A percentile compares a stretch with the other conserved stretches of the same genome.
Evolutionary conservation across 2,329 filamentous ascomycete genomes (phyloP).

Genomic region (Eurotiales sp.): DNA sequence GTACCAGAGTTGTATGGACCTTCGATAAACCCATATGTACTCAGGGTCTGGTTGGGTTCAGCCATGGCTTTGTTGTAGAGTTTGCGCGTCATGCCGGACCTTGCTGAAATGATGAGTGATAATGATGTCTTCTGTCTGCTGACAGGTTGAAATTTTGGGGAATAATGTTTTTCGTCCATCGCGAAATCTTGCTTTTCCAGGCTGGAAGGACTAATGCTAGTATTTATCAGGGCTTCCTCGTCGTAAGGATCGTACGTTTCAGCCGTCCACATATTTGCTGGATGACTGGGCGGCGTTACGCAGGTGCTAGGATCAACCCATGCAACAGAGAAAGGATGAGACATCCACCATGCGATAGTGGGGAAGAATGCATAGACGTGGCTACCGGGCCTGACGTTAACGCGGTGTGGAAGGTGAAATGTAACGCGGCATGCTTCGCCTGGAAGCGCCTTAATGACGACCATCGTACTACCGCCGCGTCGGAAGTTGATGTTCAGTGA

Average conservation of each 20-base stretch:
- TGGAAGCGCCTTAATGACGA: slow-evolving; percentile 57
- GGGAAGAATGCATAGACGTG: slow-evolving; percentile 62
- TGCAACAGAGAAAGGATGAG: slow-evolving; percentile 47
- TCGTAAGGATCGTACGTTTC: slow-evolving; percentile 5
- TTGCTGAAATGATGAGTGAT: slow-evolving; percentile 56
- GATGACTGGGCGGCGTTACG: slow-evolving; percentile 22
- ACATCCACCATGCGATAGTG: slow-evolving; percentile 44
- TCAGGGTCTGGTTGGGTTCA: slow-evolving; percentile 48
- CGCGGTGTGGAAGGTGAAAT: slow-evolving; percentile 54
- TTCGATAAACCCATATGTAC: slow-evolving; percentile 57
- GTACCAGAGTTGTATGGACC: slow-evolving; percentile 59
- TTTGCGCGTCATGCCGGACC: slow-evolving; percentile 61
- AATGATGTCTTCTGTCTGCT: slow-evolving; percentile 38
- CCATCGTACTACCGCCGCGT: slow-evolving; percentile 44
- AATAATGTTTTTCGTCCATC: slow-evolving; percentile 4
- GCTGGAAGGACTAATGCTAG: slow-evolving; percentile 29
- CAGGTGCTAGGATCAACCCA: slow-evolving; percentile 38
- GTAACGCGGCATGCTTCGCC: slow-evolving; percentile 60
- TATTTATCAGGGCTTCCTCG: slow-evolving; percentile 19
- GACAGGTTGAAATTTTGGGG: slow-evolving; percentile 14
- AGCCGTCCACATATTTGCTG: slow-evolving; percentile 19
- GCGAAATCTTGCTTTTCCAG: slow-evolving; percentile 4
- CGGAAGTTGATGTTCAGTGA: slow-evolving; percentile 53
- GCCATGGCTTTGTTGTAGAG: slow-evolving; percentile 56
- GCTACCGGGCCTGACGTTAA: slow-evolving; percentile 53